Conservation (phyloP, 2,329 filamentous ascomycete species). For the Cladosporium colombiae region DNA sequence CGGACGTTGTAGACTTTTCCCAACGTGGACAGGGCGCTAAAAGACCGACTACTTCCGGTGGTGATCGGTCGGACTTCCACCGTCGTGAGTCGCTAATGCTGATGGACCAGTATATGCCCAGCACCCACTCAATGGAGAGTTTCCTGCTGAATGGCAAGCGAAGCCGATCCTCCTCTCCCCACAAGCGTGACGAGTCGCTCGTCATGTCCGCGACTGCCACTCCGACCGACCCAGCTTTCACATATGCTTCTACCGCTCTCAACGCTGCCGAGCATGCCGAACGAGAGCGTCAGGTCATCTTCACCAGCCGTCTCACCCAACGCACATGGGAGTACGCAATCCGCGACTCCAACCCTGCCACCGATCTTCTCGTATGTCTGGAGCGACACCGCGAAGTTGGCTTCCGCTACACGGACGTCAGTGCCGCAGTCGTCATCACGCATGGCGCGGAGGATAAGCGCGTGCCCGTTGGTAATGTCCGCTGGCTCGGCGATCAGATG, state of each 20-base stretch:
- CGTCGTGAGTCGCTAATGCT: slow-evolving; percentile 51
- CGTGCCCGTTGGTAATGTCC: slow-evolving; percentile 91
- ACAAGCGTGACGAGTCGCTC: slow-evolving; percentile 28
- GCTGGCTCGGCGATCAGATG: slow-evolving; percentile 95
- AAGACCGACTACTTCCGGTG: slow-evolving; percentile 25
- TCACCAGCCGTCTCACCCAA: slow-evolving; percentile 84
- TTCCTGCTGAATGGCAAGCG: slow-evolving; percentile 33
- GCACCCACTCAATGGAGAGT: slow-evolving; percentile 35
- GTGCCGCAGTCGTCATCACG: slow-evolving; percentile 85
- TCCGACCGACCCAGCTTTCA: slow-evolving; percentile 45
- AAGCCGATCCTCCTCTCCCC: slow-evolving; percentile 19
- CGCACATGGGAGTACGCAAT: slow-evolving; percentile 94
- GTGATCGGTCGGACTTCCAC: slow-evolving; percentile 34
- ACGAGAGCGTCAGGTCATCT: slow-evolving; percentile 70
- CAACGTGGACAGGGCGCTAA: slow-evolving; percentile 17
- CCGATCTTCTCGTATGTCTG: slow-evolving; percentile 88
- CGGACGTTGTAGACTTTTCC: slow-evolving; percentile 21
- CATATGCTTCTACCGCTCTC: slow-evolving; percentile 38
- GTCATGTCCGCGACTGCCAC: slow-evolving; percentile 36
- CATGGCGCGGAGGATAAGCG: slow-evolving; percentile 88
- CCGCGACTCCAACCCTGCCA: slow-evolving; percentile 86
- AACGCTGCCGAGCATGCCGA: slow-evolving; percentile 63
- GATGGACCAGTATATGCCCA: slow-evolving; percentile 51
- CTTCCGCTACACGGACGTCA: slow-evolving; percentile 96
- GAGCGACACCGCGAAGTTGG: slow-evolving; percentile 90